Conservation (phyloP, 202 grass and related monocot species). For the Eragrostis tef region DNA sequence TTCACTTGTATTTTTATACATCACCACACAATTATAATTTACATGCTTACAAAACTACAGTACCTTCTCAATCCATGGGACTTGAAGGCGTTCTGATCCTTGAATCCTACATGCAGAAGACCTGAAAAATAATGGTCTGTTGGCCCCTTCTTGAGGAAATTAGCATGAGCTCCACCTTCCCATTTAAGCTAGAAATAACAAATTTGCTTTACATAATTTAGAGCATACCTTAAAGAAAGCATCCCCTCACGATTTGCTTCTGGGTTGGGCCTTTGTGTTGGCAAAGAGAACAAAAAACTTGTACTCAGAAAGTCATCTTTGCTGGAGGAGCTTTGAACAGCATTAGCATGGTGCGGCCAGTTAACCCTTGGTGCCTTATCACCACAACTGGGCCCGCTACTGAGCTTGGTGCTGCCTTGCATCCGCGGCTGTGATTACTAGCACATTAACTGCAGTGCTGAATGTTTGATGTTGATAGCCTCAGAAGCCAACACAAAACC, state of each 20-base stretch:
- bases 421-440: constrained; percentile 28
- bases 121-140: constrained; percentile 47
- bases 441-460: background rate
- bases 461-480: constrained; percentile 12
- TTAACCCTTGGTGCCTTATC: constrained; percentile 65
- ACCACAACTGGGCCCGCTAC: constrained; percentile 30
- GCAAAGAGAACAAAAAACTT: constrained; percentile 80
- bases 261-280: constrained; percentile 62
- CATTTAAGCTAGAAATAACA: background rate
- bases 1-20: constrained; percentile 11
- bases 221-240: constrained; percentile 62
- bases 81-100: constrained; percentile 59
- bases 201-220: background rate
- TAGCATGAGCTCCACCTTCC: background rate
- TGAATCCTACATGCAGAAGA: constrained; percentile 60
- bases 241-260: constrained; percentile 52
- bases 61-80: constrained; percentile 77
- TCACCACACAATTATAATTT: background rate
- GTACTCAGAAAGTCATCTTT: constrained; percentile 71
- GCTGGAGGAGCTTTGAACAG: constrained; percentile 52
- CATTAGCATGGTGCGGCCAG: constrained; percentile 62
- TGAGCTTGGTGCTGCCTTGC: constrained; percentile 39
- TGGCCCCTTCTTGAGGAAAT: background rate
- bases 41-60: constrained; percentile 1
- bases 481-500: background rate